A percentile compares a stretch with the other conserved stretches of the same genome.
Conservation (phyloP, 495 filamentous ascomycete genomes). For the Aspergillus bertholletiae region DNA sequence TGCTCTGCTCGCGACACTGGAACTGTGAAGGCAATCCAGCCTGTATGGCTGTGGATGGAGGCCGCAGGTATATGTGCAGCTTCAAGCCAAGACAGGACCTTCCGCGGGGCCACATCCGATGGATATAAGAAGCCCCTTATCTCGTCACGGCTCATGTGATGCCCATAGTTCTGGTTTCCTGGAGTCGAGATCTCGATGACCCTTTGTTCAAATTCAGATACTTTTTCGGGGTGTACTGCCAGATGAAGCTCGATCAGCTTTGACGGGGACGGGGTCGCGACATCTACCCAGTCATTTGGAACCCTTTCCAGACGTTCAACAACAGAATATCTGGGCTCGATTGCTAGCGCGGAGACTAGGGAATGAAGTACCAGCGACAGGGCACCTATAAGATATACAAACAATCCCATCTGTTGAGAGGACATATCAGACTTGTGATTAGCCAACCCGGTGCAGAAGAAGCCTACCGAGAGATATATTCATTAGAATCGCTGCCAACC, state of each 20-base stretch:
- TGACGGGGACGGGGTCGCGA: slow-evolving; percentile 26
- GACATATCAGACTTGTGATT: background rate
- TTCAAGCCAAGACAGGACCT: slow-evolving; percentile 49
- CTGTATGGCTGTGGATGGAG: slow-evolving; percentile 43
- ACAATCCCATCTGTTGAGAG: slow-evolving; percentile 10
- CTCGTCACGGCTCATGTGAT: slow-evolving; percentile 59
- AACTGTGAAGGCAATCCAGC: slow-evolving; percentile 55
- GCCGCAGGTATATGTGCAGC: slow-evolving; percentile 38
- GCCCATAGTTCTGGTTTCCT: slow-evolving; percentile 55
- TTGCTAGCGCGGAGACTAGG: slow-evolving; percentile 1
- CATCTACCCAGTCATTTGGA: slow-evolving; percentile 47
- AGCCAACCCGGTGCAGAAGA: background rate
- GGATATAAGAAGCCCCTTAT: slow-evolving; percentile 49
- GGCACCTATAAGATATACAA: slow-evolving; percentile 4
- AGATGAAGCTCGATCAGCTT: slow-evolving; percentile 50
- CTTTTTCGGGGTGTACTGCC: slow-evolving; percentile 49
- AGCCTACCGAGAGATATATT: background rate
- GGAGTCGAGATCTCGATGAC: slow-evolving; percentile 63
- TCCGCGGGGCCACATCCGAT: slow-evolving; percentile 31
- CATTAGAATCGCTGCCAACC: too few species aligned
- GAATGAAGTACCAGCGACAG: slow-evolving; percentile 13
- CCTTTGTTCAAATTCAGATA: slow-evolving; percentile 53
- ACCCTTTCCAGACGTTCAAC: slow-evolving; percentile 41
- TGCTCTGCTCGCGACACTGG: slow-evolving; percentile 48
- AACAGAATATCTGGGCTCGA: slow-evolving; percentile 23